Base-by-base conservation (phyloP, 2,329 filamentous ascomycete genomes). In the Fusarium torulosum region DNA sequence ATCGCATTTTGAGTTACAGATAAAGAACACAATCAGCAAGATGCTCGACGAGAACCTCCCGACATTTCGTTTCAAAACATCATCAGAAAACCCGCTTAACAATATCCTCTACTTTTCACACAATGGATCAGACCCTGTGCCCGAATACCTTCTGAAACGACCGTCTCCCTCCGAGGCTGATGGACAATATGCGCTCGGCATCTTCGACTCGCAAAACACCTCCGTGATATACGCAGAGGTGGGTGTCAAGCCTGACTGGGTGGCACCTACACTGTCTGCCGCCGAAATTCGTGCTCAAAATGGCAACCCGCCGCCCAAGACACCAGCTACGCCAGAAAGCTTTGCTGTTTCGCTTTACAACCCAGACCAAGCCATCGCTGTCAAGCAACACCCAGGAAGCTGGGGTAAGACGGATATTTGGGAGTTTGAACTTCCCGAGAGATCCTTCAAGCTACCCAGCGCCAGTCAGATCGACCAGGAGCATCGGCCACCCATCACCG, bases 31-130 rank as follows among this genome's bases (percentile, higher is more conserved):
- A n/a, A 21, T 43, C 58, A 35, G 50, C 59, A 67, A 63, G 29
- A 97, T 97, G 94, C 86, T 97, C 74, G 94, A 97, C 88, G 93
- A 96, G 78, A 97, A 94, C 79, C 88, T 97, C n/a, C 94, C 94
- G 56, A 93, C 85, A 43, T 90, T 88, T 75, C 84, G 81, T 71
- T 85, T 85, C 76, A 84, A 82, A 66, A 79, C 81, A 20, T 82
- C 82, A 33, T 79, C 84, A 58, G 83, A 87, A 56, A 84, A 85
- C 72, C 81, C 85, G 7, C 80, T 83, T 61, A 81, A 85, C 75
- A 90, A 80, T 70, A 83, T 85, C 75, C 84, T 88, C 59, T 87
- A 84, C 78, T 87, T 86, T 70, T 82, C 85, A 8, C 83, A 96
- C 72, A 88, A 94, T 79, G 95, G 94, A 77, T 90, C 91, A 64